These are phyloP conservation scores for Penicillium subrubescens DNA, from an alignment of 495 filamentous ascomycete genomes.

Conservation along the genomic window DNA sequence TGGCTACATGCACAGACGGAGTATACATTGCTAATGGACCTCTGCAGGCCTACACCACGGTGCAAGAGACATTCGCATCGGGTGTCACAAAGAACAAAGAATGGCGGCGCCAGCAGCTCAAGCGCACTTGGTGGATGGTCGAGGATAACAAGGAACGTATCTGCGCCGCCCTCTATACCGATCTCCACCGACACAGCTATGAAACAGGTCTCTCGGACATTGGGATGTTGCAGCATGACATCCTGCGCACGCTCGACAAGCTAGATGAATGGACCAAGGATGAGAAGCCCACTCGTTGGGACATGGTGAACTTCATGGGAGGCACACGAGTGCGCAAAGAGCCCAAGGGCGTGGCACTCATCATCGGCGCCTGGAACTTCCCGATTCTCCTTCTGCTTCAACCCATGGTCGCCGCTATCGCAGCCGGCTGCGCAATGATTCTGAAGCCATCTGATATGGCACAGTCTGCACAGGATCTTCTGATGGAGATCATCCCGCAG, in stretches of 20 bases:
- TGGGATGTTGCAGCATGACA: slow-evolving; percentile 67
- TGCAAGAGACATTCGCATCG: slow-evolving; percentile 31
- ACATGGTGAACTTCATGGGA: slow-evolving; percentile 58
- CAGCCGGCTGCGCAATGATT: slow-evolving; percentile 78
- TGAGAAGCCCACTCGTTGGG: slow-evolving; percentile 63
- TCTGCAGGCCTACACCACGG: slow-evolving; percentile 27
- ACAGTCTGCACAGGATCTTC: slow-evolving; percentile 64
- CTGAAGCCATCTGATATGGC: slow-evolving; percentile 83
- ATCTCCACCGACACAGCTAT: slow-evolving; percentile 68
- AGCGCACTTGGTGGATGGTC: slow-evolving; percentile 55
- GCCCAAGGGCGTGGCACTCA: slow-evolving; percentile 74
- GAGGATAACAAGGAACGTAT: slow-evolving; percentile 69
- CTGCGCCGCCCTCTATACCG: slow-evolving; percentile 64
- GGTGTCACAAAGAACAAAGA: slow-evolving; percentile 40
- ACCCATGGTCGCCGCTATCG: slow-evolving; percentile 82
- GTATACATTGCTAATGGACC: not conserved
- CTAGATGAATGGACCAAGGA: slow-evolving; percentile 75
- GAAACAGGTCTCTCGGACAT: slow-evolving; percentile 69
- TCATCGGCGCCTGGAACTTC: slow-evolving; percentile 91
- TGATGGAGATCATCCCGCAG: slow-evolving; percentile 70
- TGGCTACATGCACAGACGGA: not conserved
- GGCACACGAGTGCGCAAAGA: slow-evolving; percentile 77
- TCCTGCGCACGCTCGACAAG: slow-evolving; percentile 68
- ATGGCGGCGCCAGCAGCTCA: slow-evolving; percentile 50
- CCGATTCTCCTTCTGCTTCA: slow-evolving; percentile 71